Evolutionary conservation across 441 rosid species (phyloP).

Genomic region (Arabidopsis lyrata): DNA sequence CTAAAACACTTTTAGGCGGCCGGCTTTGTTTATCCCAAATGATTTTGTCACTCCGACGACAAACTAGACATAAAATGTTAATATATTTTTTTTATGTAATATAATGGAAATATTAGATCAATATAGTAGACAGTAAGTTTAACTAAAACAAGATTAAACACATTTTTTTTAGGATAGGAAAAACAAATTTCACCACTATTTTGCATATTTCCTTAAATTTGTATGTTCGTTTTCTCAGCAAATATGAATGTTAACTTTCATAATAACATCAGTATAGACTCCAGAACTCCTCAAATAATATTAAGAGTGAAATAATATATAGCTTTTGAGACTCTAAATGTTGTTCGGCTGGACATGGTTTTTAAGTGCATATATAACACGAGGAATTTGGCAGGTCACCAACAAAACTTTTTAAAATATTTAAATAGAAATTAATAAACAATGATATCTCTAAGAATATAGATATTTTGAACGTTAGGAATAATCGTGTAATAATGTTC

Average conservation of each 20-base stretch:
- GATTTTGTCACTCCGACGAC: neutral
- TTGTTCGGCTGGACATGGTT: neutral
- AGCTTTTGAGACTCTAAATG: neutral
- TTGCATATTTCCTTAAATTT: neutral
- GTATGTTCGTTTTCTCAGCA: neutral
- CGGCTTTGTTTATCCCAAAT: neutral
- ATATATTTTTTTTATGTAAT: neutral
- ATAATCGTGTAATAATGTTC: slow-evolving; percentile 11
- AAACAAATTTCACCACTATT: neutral
- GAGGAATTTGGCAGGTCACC: slow-evolving; percentile 47
- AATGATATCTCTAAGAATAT: slow-evolving; percentile 1
- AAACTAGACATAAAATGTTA: neutral
- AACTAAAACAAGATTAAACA: neutral
- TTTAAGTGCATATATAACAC: slow-evolving; percentile 39
- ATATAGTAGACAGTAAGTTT: neutral
- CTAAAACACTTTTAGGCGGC: neutral
- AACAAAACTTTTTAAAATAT: slow-evolving; percentile 28
- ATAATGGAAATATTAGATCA: neutral
- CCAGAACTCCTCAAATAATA: neutral
- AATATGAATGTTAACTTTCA: neutral
- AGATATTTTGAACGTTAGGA: slow-evolving; percentile 13
- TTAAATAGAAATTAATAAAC: neutral
- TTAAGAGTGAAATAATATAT: slow-evolving; percentile 17
- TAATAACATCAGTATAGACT: neutral
- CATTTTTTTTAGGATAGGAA: neutral